Base-by-base conservation (phyloP, 2,329 filamentous ascomycete species). In the Verticillium nubilum region DNA sequence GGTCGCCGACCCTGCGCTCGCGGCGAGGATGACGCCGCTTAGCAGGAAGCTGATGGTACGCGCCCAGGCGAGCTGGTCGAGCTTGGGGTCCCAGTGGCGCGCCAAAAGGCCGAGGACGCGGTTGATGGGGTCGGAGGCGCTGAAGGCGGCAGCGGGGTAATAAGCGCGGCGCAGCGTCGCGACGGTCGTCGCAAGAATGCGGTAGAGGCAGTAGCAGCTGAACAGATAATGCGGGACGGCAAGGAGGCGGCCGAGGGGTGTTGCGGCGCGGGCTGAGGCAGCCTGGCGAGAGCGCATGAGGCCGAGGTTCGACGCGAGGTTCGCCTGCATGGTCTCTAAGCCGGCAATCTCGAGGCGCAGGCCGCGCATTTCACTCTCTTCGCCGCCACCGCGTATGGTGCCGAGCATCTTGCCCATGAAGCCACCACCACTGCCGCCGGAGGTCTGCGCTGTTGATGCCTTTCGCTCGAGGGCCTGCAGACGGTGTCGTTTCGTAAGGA, bases 21-120 rank as follows among this genome's bases (percentile, higher is more conserved):
- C 88, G 17, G 91, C 80, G 26, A 96, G 86, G 71, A 96, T 95
- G 56, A 93, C 85, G 19, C 91, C 92, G 7, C 88, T 91, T 4
- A 96, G 81, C 25, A 92, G 77, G 73, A 96, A 96, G 61, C 89
- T 92, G 64, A 96, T 93, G 69, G 92, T 90, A 29, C 91, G 87
- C 25, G 90, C 88, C 91, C 91, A 96, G 10, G 90, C 89, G 12
- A 86, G 82, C 68, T 92, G 90, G 74, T 96, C 90, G 27, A 96
- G 83, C 61, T 87, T 85, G 2, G 90, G 90, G 69, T 96, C 90
- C 84, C 90, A 93, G 74, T 96, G 90, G 59, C 89, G 88, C 4
- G 90, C 91, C 19, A 96, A 76, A 13, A 96, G 80, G 5, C 90
- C 90, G 9, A 96, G 83, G 62, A 94, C 82, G 64, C 91, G 89